These are phyloP conservation scores for Floccularia luteovirens DNA, from an alignment of 768 basidiomycete species.

Conservation along the genomic window DNA sequence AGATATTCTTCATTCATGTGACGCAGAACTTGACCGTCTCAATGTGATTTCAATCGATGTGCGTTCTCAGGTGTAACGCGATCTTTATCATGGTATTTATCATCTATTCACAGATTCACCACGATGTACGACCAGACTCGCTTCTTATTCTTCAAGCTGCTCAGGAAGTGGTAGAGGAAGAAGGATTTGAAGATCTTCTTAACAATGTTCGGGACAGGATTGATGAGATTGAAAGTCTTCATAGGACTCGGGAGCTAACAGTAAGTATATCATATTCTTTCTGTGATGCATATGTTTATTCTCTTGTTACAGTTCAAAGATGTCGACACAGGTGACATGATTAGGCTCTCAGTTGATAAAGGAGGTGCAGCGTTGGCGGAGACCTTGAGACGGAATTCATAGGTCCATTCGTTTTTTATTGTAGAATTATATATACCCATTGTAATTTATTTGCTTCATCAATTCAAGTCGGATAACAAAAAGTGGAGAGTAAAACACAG, in stretches of 20 bases:
- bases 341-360: constrained; percentile 36
- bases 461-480: too few species aligned
- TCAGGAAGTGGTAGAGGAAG: constrained; percentile 58
- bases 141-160: constrained; percentile 71
- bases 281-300: background rate
- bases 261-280: constrained; percentile 26
- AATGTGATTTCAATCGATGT: constrained; percentile 81
- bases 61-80: constrained; percentile 12
- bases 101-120: constrained; percentile 40
- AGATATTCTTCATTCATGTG: background rate
- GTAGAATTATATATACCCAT: background rate
- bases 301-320: constrained; percentile 29
- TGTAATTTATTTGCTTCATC: background rate
- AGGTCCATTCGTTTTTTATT: background rate
- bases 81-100: background rate
- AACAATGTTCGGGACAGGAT: constrained; percentile 69
- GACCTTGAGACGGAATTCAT: constrained; percentile 6
- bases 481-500: constrained; percentile 1
- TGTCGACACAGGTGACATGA: constrained; percentile 13
- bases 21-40: constrained; percentile 51
- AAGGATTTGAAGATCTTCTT: constrained; percentile 74
- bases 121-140: constrained; percentile 77
- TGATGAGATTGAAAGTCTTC: constrained; percentile 83
- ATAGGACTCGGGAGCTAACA: constrained; percentile 70
- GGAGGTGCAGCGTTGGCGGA: constrained; percentile 30